Conservation (phyloP, 805 yeast species). For the Wickerhamomyces chaumierensis region DNA sequence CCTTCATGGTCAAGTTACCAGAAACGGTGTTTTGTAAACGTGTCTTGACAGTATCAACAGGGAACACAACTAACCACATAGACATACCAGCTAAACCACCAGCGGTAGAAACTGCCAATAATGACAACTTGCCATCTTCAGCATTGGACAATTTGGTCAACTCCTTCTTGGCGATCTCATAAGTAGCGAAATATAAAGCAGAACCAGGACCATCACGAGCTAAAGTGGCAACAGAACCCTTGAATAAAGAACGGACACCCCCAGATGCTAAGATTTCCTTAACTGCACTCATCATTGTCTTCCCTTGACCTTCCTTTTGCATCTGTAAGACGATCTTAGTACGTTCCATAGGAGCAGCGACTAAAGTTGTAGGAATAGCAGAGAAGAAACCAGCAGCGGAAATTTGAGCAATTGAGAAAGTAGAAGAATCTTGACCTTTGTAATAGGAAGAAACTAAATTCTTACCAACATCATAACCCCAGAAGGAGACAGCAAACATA, state of each 20-base stretch:
- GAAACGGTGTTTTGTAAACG: constrained; percentile 24
- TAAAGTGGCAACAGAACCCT: constrained; percentile 85
- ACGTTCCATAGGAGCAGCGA: constrained; percentile 97
- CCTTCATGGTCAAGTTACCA: constrained; percentile 39
- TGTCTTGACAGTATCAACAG: constrained; percentile 84
- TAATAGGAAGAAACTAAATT: constrained; percentile 40
- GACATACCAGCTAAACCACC: constrained; percentile 96
- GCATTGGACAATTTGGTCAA: constrained; percentile 31
- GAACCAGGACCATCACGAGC: constrained; percentile 98
- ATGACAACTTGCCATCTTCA: constrained; percentile 46
- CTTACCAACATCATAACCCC: constrained; percentile 97
- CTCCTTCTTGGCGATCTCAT: constrained; percentile 64
- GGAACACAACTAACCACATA: constrained; percentile 96
- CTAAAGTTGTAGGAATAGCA: constrained; percentile 88
- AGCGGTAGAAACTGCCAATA: constrained; percentile 70
- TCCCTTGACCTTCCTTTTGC: constrained; percentile 31
- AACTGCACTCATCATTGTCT: constrained; percentile 44
- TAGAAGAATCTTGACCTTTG: constrained; percentile 24
- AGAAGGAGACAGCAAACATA: constrained; percentile 94
- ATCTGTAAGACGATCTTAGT: constrained; percentile 89
- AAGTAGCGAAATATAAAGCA: constrained; percentile 90
- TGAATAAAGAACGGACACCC: constrained; percentile 74
- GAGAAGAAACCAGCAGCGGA: constrained; percentile 90
- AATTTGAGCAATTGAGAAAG: constrained; percentile 55
- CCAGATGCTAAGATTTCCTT: constrained; percentile 64